These are phyloP conservation scores for Penicillium psychrosexuale DNA, from an alignment of 2,329 filamentous ascomycete species.

Conservation along the genomic window DNA sequence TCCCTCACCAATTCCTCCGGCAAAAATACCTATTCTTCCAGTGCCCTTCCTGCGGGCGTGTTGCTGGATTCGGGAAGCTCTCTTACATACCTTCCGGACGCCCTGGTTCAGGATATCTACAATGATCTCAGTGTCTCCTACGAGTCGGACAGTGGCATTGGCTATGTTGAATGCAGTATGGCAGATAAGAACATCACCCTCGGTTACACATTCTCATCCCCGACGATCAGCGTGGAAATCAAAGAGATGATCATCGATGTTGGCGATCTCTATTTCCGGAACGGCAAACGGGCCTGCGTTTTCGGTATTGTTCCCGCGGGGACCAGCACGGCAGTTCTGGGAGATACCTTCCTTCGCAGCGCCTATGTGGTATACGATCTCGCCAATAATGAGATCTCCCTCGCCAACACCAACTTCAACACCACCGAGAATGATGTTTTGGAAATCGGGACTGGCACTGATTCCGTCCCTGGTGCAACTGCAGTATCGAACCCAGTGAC, in stretches of 20 bases:
- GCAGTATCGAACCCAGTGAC: constrained; percentile 52
- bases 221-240: constrained; percentile 54
- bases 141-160: constrained; percentile 51
- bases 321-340: constrained; percentile 51
- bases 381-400: constrained; percentile 57
- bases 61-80: constrained; percentile 41
- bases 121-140: constrained; percentile 59
- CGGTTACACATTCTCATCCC: constrained; percentile 56
- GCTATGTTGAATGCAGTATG: constrained; percentile 54
- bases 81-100: constrained; percentile 40
- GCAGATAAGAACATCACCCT: constrained; percentile 50
- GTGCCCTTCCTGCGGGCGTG: constrained; percentile 40
- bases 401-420: constrained; percentile 62
- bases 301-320: constrained; percentile 53
- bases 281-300: constrained; percentile 39
- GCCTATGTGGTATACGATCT: constrained; percentile 64
- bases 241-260: constrained; percentile 56
- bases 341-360: constrained; percentile 61
- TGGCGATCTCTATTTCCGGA: constrained; percentile 37
- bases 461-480: constrained; percentile 53
- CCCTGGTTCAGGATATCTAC: constrained; percentile 50
- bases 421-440: constrained; percentile 48
- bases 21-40: constrained; percentile 32
- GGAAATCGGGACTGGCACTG: constrained; percentile 52
- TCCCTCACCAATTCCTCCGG: constrained; percentile 33